Conservation (phyloP, 495 filamentous ascomycete genomes). For the Aspergillus affinis region DNA sequence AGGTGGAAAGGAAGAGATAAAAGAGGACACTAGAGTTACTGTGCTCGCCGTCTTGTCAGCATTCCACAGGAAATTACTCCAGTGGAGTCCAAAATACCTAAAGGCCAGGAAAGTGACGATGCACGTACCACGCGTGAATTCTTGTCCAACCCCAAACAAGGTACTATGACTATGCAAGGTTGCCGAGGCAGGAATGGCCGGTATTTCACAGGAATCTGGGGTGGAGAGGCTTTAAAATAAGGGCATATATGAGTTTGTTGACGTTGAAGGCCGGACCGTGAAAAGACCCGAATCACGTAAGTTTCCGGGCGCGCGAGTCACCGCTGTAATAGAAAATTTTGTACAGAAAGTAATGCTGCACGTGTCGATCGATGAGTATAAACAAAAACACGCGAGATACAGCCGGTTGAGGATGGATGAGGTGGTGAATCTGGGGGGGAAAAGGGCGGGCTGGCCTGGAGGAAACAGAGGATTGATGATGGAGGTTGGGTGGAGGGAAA, state of each 20-base stretch:
- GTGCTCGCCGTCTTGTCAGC: constrained; percentile 36
- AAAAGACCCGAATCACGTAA: constrained; percentile 24
- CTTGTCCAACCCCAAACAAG: constrained; percentile 29
- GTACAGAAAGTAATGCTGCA: not conserved
- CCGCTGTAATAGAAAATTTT: not conserved
- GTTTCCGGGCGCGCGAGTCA: constrained; percentile 27
- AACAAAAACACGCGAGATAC: constrained; percentile 20
- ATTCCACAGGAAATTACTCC: constrained; percentile 41
- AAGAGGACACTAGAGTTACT: constrained; percentile 33
- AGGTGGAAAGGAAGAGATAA: constrained; percentile 28
- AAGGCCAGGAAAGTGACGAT: constrained; percentile 27
- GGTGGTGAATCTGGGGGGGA: constrained; percentile 2
- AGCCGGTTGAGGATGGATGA: not conserved
- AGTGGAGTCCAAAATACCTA: constrained; percentile 41
- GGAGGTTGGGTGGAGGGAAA: constrained; percentile 32
- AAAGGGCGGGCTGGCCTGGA: constrained; percentile 6
- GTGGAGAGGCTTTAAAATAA: constrained; percentile 21
- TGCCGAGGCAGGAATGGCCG: constrained; percentile 15
- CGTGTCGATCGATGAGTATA: constrained; percentile 9
- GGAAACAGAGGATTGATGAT: constrained; percentile 19
- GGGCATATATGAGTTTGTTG: constrained; percentile 30
- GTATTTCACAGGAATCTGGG: constrained; percentile 22
- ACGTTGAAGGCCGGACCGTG: constrained; percentile 27
- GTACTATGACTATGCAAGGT: constrained; percentile 31
- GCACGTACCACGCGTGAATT: constrained; percentile 49